Base-by-base conservation (phyloP, 768 basidiomycete species). In the Trichaptum fuscoviolaceum region DNA sequence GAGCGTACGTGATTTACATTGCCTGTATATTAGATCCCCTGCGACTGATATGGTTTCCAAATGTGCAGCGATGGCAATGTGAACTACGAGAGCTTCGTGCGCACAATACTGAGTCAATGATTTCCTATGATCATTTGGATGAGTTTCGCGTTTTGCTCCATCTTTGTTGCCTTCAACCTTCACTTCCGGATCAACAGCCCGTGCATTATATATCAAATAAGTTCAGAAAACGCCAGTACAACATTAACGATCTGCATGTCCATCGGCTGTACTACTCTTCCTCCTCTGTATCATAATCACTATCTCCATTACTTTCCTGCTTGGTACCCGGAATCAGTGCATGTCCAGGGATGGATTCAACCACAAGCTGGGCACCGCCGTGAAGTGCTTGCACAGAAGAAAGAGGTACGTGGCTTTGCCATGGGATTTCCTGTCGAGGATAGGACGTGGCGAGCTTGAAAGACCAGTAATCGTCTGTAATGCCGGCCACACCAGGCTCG, bases 71-170 rank as follows among this genome's bases (percentile, higher is more conserved):
- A 98, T 74, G 96, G 96, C 17, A 97, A 96, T 71, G 88, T 98
- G 74, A 96, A 98, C 79, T 98, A 99, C 75, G 95, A 96, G 77
- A 94, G 92, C 1, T 97, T 99, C 73, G 95, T 97, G 62, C 88
- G 95, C 77, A 94, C 93, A 23, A 95, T 98, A 71, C 86, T 96
- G 64, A 92, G 88, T 73, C 94, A 95, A 83, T 95, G 80, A 61
- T 61, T 60, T 60, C 8, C 8, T 20, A 60, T 24, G 15, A 25
- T 58, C 57, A 2, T 26, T 30, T 2, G 30, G 30, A 3, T 52
- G 42, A 5, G 12, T 20, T 52, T 52, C 42, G 3, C 42, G 42
- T 52, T 15, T 12, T 12, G 42, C 15, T 20, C 15, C 12, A 3
- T 15, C 42, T 20, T 52, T 52, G 15, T 52, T 52, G 42, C 10